Percentiles rank a stretch among this genome's conserved stretches.
These are phyloP conservation scores for Amphibolis antarctica DNA, from an alignment of 106 monocot species.

Conservation along the genomic window DNA sequence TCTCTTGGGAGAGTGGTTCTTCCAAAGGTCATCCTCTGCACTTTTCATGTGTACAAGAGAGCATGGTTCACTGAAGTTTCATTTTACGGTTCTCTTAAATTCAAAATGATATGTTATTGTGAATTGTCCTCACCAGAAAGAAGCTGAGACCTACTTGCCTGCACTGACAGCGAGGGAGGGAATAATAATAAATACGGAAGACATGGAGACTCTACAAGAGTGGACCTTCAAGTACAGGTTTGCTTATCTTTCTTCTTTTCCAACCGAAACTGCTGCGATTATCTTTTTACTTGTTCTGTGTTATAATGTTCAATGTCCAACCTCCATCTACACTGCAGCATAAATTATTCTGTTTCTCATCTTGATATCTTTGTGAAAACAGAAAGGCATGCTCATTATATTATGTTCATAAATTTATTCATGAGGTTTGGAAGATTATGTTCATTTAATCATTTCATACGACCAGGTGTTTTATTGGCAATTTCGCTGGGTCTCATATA, in stretches of 20 bases:
- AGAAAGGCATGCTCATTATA: neutral
- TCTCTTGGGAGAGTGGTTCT: constrained; percentile 78
- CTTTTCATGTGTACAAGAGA: neutral
- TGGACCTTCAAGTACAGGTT: constrained; percentile 96
- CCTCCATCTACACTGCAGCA: too few relatives aligned
- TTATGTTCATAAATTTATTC: neutral
- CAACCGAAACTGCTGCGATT: neutral
- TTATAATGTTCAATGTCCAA: too few relatives aligned
- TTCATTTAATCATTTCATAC: too few relatives aligned
- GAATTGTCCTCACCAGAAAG: constrained; percentile 40
- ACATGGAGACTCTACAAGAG: constrained; percentile 45
- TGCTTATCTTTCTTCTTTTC: neutral
- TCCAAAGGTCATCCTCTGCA: constrained; percentile 49
- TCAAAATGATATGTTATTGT: neutral
- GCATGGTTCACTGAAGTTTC: neutral
- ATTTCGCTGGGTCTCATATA: too few relatives aligned
- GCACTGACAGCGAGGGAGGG: constrained; percentile 53
- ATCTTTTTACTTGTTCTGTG: neutral
- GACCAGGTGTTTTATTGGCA: too few relatives aligned
- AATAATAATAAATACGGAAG: constrained; percentile 52
- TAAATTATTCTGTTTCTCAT: too few relatives aligned
- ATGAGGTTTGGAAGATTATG: neutral
- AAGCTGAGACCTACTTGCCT: constrained; percentile 69
- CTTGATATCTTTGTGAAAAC: too few relatives aligned
- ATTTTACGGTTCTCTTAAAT: neutral